A percentile compares a stretch with the other conserved stretches of the same genome.
phyloP scores from a whole-genome alignment of 192 early-diverging fungal species.

The Coemansia sp. region DNA sequence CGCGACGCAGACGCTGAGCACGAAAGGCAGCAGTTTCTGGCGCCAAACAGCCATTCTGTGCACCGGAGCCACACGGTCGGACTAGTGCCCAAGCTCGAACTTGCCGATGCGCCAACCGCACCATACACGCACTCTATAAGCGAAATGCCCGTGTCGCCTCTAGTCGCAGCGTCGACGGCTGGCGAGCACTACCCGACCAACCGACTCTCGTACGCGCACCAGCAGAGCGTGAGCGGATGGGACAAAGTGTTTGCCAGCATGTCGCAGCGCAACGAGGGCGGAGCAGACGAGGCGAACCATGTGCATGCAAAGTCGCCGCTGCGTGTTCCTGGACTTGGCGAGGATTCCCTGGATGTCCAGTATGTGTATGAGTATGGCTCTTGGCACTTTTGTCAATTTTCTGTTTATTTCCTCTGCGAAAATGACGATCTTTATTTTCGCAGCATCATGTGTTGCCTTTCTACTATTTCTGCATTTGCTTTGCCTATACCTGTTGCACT shows the following conservation, averaged over 20 bases:
- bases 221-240: slow-evolving; percentile 49
- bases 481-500: neutral
- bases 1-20: neutral
- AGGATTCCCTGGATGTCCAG: slow-evolving; percentile 47
- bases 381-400: neutral
- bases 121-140: neutral
- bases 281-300: slow-evolving; percentile 20
- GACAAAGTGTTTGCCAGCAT: slow-evolving; percentile 45
- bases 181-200: slow-evolving; percentile 30
- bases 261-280: slow-evolving; percentile 32
- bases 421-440: neutral
- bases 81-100: neutral
- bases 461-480: neutral
- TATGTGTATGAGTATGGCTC: slow-evolving; percentile 54
- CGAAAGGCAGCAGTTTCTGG: neutral
- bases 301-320: neutral
- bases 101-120: neutral
- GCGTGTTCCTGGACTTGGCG: slow-evolving; percentile 44
- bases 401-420: neutral
- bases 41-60: neutral
- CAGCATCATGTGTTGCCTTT: neutral
- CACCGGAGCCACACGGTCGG: slow-evolving; percentile 2
- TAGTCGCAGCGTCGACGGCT: slow-evolving; percentile 26
- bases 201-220: slow-evolving; percentile 50
- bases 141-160: slow-evolving; percentile 22